phyloP scores from a whole-genome alignment of 306 rosid genomes.

The Ochetophila trinervis region DNA sequence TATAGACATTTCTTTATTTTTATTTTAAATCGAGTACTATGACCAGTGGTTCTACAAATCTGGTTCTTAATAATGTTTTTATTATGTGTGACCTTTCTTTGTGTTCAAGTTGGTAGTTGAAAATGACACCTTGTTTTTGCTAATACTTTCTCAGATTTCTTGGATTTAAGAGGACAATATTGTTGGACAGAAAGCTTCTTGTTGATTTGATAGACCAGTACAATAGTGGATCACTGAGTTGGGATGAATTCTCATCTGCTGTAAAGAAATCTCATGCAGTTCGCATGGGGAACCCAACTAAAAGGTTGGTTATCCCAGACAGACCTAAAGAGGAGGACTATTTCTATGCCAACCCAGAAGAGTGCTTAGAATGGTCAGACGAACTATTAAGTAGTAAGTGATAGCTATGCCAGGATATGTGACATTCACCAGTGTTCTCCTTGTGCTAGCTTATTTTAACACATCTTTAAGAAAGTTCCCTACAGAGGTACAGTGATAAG shows the following conservation, averaged over 20 bases:
- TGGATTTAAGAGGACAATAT: constrained; percentile 81
- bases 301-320: constrained; percentile 68
- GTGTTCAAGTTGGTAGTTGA: neutral
- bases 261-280: constrained; percentile 71
- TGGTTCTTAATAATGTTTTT: neutral
- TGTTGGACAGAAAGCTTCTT: constrained; percentile 73
- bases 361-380: constrained; percentile 60
- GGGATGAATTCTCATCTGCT: constrained; percentile 83
- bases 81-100: neutral
- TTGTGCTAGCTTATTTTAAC: constrained; percentile 46
- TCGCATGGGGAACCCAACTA: constrained; percentile 79
- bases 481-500: constrained; percentile 35
- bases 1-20: neutral
- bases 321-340: constrained; percentile 96
- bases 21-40: no score
- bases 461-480: constrained; percentile 35
- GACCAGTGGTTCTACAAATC: no score
- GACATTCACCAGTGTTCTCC: constrained; percentile 38
- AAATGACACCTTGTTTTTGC: neutral
- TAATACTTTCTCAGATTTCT: constrained; percentile 58
- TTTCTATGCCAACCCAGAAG: constrained; percentile 88
- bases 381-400: constrained; percentile 57
- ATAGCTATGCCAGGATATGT: constrained; percentile 29
- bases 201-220: constrained; percentile 83
- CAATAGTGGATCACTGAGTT: constrained; percentile 42